Conservation (phyloP, 371 early-diverging fungal species). For the Batkoa obscura region DNA sequence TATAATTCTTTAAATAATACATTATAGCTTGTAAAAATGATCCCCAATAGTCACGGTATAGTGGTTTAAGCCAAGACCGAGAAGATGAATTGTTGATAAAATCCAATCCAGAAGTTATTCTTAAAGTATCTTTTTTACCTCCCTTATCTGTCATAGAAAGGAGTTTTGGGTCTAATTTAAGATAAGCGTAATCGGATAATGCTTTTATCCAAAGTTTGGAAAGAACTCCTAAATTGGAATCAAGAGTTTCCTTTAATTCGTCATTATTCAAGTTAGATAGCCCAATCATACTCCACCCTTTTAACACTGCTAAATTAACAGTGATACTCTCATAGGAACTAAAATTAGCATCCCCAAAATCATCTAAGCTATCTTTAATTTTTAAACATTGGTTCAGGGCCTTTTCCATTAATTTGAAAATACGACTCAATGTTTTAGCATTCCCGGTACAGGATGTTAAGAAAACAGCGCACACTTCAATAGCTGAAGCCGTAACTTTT, state of each 20-base stretch:
- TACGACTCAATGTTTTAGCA: constrained; percentile 46
- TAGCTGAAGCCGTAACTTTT: constrained; percentile 56
- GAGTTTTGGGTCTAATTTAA: constrained; percentile 30
- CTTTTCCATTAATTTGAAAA: constrained; percentile 44
- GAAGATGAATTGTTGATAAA: neutral
- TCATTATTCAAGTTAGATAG: constrained; percentile 28
- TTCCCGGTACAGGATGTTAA: constrained; percentile 70
- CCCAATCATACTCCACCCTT: constrained; percentile 62
- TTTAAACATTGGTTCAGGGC: constrained; percentile 51
- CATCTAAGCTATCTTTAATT: constrained; percentile 25
- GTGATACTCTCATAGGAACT: constrained; percentile 49
- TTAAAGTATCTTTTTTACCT: constrained; percentile 19
- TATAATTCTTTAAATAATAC: constrained; percentile 3
- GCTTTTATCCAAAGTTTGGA: constrained; percentile 35
- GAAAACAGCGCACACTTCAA: constrained; percentile 64
- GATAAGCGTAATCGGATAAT: constrained; percentile 33
- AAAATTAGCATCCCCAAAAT: constrained; percentile 28
- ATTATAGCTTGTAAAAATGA: constrained; percentile 6
- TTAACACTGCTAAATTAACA: constrained; percentile 51
- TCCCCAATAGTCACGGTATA: constrained; percentile 12
- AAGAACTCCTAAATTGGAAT: constrained; percentile 32
- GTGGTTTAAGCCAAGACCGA: constrained; percentile 7
- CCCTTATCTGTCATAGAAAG: constrained; percentile 21
- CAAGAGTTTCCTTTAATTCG: constrained; percentile 30
- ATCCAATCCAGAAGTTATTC: constrained; percentile 8